These are phyloP conservation scores for Sugiyamaella castrensis DNA, from an alignment of 1,139 yeast genomes.

Conservation along the genomic window DNA sequence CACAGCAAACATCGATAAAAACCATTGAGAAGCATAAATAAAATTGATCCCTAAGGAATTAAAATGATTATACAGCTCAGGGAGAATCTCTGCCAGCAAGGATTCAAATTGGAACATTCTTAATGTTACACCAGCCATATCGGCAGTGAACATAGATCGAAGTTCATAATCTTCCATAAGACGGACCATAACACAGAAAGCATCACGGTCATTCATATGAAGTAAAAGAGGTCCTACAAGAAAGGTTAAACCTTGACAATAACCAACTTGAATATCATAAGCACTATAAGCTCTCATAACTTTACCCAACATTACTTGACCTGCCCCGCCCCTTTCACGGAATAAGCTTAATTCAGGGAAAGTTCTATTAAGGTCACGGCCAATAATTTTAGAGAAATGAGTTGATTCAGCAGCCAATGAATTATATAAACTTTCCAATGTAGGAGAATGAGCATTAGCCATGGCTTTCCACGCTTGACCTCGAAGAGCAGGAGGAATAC, in stretches of 20 bases:
- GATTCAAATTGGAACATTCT: constrained; percentile 55
- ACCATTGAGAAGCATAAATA: constrained; percentile 55
- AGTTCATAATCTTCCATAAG: constrained; percentile 63
- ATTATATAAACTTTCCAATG: constrained; percentile 35
- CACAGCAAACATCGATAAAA: constrained; percentile 60
- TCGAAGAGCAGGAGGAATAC: constrained; percentile 41
- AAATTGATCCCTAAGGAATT: constrained; percentile 35
- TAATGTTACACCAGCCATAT: constrained; percentile 54
- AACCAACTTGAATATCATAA: constrained; percentile 67
- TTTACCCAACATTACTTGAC: constrained; percentile 49
- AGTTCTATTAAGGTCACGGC: constrained; percentile 61
- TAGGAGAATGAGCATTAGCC: constrained; percentile 36
- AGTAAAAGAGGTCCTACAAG: constrained; percentile 61
- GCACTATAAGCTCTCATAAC: constrained; percentile 65
- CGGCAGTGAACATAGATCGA: constrained; percentile 56
- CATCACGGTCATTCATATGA: constrained; percentile 47
- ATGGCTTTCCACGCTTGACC: constrained; percentile 41
- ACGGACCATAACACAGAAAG: constrained; percentile 55
- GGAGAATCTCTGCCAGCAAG: constrained; percentile 44
- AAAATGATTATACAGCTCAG: constrained; percentile 49
- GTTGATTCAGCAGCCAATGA: constrained; percentile 44
- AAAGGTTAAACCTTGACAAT: constrained; percentile 68
- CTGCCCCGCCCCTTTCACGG: constrained; percentile 45
- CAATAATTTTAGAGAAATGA: constrained; percentile 52
- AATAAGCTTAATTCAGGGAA: constrained; percentile 59